These are phyloP conservation scores for Esteya vermicola DNA, from an alignment of 2,329 filamentous ascomycete genomes.

Conservation along the genomic window DNA sequence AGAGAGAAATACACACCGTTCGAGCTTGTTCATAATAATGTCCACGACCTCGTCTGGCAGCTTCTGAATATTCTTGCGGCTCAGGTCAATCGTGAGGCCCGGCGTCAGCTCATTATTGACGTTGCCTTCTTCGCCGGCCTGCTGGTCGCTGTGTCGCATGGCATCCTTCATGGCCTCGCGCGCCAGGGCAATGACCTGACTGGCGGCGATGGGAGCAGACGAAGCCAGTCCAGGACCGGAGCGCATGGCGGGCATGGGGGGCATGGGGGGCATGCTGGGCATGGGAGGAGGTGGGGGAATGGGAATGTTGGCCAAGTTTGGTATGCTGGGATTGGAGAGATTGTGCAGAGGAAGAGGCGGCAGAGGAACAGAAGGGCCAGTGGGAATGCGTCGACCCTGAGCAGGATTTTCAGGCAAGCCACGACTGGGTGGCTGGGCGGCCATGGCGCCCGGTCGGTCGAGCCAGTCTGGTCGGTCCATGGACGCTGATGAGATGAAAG, in stretches of 20 bases:
- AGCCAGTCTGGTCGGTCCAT: slow-evolving; percentile 4
- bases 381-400: slow-evolving; percentile 17
- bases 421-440: slow-evolving; percentile 7
- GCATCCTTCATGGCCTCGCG: slow-evolving; percentile 54
- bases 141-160: slow-evolving; percentile 48
- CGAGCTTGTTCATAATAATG: slow-evolving; percentile 59
- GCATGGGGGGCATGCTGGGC: slow-evolving; percentile 16
- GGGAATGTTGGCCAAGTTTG: slow-evolving; percentile 19
- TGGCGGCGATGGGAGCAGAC: slow-evolving; percentile 38
- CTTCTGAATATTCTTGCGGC: slow-evolving; percentile 57
- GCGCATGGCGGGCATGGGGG: slow-evolving; percentile 15
- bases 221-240: slow-evolving; percentile 26
- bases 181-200: slow-evolving; percentile 51
- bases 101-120: slow-evolving; percentile 49
- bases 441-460: slow-evolving; percentile 8
- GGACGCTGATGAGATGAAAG: background rate
- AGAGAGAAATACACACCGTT: slow-evolving; percentile 38
- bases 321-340: background rate
- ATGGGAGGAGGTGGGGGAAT: slow-evolving; percentile 13
- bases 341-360: slow-evolving; percentile 12
- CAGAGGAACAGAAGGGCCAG: slow-evolving; percentile 11
- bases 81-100: slow-evolving; percentile 66
- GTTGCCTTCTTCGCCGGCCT: slow-evolving; percentile 44
- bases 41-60: slow-evolving; percentile 62
- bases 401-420: slow-evolving; percentile 23